Conservation (phyloP, 1,139 yeast species). For the Pichiaceae sp. region DNA sequence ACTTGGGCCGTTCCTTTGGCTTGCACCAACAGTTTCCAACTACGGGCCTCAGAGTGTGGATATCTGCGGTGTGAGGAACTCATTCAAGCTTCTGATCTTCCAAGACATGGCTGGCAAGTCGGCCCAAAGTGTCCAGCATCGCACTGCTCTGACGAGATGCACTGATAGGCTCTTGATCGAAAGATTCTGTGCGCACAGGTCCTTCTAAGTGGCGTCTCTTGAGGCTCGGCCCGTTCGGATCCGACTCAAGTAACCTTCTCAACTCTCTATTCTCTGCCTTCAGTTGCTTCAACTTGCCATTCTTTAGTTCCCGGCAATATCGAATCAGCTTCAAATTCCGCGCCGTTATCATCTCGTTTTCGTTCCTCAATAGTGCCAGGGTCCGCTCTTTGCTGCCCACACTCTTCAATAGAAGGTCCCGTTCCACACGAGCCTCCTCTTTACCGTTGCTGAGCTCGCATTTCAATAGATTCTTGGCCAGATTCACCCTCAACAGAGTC, state of each 20-base stretch:
- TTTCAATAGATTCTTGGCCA: constrained; percentile 21
- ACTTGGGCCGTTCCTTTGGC: no score
- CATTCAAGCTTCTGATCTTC: constrained; percentile 28
- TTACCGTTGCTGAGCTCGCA: constrained; percentile 17
- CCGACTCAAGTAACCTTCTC: constrained; percentile 7
- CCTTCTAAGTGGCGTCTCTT: background rate
- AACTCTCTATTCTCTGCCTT: constrained; percentile 20
- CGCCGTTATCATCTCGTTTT: constrained; percentile 20
- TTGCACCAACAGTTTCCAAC: no score
- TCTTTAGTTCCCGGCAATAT: constrained; percentile 21
- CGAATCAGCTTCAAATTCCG: constrained; percentile 23
- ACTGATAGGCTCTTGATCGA: constrained; percentile 4
- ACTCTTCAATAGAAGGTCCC: constrained; percentile 17
- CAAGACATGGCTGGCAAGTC: constrained; percentile 37
- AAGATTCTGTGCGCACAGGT: background rate
- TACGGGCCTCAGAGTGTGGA: no score
- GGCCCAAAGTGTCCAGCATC: constrained; percentile 38
- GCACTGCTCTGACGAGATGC: constrained; percentile 6
- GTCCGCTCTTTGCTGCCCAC: constrained; percentile 19
- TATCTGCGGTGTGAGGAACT: no score
- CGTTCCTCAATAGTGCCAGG: constrained; percentile 17
- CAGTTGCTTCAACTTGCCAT: constrained; percentile 18
- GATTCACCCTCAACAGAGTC: constrained; percentile 20
- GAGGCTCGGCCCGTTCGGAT: background rate
- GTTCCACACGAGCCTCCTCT: constrained; percentile 22